These are phyloP conservation scores for Geosmithia flava DNA, from an alignment of 2,329 filamentous ascomycete genomes.

Conservation along the genomic window DNA sequence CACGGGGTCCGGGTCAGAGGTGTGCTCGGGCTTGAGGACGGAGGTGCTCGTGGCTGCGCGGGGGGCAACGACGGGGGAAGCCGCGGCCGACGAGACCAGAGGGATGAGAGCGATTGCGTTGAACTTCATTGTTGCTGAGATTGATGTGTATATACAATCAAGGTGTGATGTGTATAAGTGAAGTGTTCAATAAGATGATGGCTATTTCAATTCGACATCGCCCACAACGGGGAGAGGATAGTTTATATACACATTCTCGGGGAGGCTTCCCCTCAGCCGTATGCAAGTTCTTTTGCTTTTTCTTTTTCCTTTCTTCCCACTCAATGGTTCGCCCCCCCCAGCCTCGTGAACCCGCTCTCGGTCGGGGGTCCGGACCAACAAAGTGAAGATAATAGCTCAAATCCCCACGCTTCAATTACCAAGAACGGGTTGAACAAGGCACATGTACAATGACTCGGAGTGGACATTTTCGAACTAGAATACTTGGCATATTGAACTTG, in stretches of 20 bases:
- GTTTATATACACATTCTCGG: too few species aligned
- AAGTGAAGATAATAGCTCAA: background rate
- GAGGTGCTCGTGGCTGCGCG: slow-evolving; percentile 2
- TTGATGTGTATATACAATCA: background rate
- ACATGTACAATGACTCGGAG: background rate
- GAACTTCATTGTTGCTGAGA: slow-evolving; percentile 4
- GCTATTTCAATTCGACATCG: too few species aligned
- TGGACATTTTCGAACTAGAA: background rate
- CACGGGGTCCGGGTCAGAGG: slow-evolving; percentile 6
- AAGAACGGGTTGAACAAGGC: background rate
- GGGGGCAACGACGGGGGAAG: slow-evolving; percentile 11
- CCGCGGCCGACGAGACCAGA: slow-evolving; percentile 13
- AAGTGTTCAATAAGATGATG: background rate
- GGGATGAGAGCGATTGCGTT: slow-evolving; percentile 7
- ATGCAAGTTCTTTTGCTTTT: too few species aligned
- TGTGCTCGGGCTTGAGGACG: background rate
- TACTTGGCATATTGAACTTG: background rate
- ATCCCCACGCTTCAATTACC: background rate
- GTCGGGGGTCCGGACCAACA: too few species aligned
- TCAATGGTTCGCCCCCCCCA: too few species aligned
- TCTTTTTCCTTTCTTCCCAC: too few species aligned
- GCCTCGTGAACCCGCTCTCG: too few species aligned
- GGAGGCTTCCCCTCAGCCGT: too few species aligned
- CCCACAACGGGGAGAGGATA: too few species aligned
- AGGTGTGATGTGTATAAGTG: background rate